Conservation (phyloP, 768 basidiomycete species). For the Psilocybe cyanescens region DNA sequence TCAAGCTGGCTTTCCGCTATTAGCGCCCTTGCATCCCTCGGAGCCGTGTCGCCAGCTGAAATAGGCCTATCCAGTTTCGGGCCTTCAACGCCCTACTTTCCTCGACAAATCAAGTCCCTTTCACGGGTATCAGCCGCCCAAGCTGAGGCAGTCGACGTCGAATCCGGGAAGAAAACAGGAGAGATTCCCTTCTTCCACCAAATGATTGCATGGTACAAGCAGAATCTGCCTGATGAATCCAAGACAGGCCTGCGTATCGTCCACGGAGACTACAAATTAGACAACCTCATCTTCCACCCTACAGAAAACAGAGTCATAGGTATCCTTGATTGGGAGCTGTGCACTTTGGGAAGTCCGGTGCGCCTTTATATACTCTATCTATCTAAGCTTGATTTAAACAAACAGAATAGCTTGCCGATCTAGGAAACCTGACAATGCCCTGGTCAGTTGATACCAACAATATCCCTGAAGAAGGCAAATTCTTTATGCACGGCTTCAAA, state of each 20-base stretch:
- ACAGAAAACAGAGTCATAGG: conserved; percentile 92
- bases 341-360: conserved; percentile 91
- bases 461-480: conserved; percentile 31
- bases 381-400: neutral
- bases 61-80: conserved; percentile 77
- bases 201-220: conserved; percentile 76
- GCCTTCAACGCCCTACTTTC: conserved; percentile 81
- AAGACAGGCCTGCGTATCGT: conserved; percentile 84
- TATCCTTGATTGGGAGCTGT: conserved; percentile 97
- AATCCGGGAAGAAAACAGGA: conserved; percentile 61
- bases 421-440: conserved; percentile 88
- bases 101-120: conserved; percentile 92
- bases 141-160: conserved; percentile 66
- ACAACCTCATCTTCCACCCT: conserved; percentile 94
- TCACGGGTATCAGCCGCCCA: conserved; percentile 81
- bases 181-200: conserved; percentile 77
- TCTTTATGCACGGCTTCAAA: conserved; percentile 63
- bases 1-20: conserved; percentile 81
- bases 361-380: conserved; percentile 23
- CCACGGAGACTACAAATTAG: conserved; percentile 98
- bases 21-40: conserved; percentile 68
- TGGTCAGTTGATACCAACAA: conserved; percentile 64
- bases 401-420: conserved; percentile 70
- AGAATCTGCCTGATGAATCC: conserved; percentile 76
- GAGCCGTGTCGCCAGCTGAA: conserved; percentile 61